phyloP scores from a whole-genome alignment of 176 grass and related monocot genomes.

The Oryza coarctata region DNA sequence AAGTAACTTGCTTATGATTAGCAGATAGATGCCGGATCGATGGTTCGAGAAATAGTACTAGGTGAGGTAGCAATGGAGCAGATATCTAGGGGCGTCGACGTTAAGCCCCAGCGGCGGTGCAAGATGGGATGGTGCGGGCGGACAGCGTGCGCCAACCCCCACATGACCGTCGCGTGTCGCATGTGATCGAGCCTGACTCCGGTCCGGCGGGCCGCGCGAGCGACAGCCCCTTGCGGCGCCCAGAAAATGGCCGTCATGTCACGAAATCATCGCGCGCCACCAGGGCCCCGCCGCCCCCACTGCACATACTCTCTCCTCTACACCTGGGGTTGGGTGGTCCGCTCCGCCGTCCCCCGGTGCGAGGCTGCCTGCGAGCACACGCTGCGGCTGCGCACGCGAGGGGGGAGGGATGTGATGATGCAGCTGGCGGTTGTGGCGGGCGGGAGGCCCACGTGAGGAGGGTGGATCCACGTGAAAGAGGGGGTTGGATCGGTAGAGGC shows the following conservation, averaged over 20 bases:
- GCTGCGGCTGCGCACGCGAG: no score
- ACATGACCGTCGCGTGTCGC: conserved; percentile 49
- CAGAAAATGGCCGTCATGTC: conserved; percentile 14
- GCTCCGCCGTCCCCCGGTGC: no score
- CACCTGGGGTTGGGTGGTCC: conserved; percentile 5
- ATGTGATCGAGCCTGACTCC: conserved; percentile 17
- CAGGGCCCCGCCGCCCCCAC: not conserved
- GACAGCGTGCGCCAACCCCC: conserved; percentile 31
- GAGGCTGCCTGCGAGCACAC: no score
- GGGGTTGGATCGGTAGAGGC: conserved; percentile 15
- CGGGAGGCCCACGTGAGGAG: conserved; percentile 48
- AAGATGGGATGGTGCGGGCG: not conserved
- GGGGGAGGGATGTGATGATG: no score
- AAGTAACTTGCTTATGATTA: not conserved
- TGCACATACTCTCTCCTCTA: not conserved
- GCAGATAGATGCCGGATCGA: not conserved
- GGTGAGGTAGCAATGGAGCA: not conserved
- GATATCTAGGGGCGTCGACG: conserved; percentile 29
- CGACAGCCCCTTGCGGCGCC: conserved; percentile 3
- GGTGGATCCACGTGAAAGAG: no score
- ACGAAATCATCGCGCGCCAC: not conserved
- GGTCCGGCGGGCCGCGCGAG: conserved; percentile 1
- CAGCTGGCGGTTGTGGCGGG: conserved; percentile 47
- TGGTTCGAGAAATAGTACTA: not conserved
- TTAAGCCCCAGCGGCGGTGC: conserved; percentile 34